Base-by-base conservation (phyloP, 768 basidiomycete species). In the Leccinum subgranulosum region DNA sequence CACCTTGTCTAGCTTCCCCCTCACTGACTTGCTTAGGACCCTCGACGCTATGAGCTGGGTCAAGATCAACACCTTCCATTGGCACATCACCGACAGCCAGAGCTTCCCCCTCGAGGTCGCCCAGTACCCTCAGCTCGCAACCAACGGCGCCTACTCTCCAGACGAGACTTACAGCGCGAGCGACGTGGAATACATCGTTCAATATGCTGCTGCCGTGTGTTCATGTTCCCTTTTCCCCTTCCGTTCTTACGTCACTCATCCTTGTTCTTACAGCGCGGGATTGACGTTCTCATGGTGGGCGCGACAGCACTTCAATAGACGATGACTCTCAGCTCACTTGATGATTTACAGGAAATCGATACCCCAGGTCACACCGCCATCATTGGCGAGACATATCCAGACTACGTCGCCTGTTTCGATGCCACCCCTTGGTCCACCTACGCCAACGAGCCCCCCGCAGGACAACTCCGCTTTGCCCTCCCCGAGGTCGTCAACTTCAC, bases 71-170 rank as follows among this genome's bases (percentile, higher is more conserved):
- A 83, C 82, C 2, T 81, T 94, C 63, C 90, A 94, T 61, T 94
- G 91, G 92, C 92, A 94, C 66, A 77, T 91, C 56, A 84, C 84
- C 34, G 92, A 94, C 71, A 84, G 85, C 54, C 90, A 94, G 64
- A 85, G 84, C 34, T 94, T 90, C 76, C 91, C 92, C 2, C 77
- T 94, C 15, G 76, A 80, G 39, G 73, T 93, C 19, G 75, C 82
- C 3, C 79, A 78, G 10, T 86, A 81, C 66, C 79, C 85, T 0
- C 81, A 83, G 54, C 75, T 94, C 1, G 77, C 87, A 10, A 58
- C 60, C 17, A 77, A 81, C 2, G 92, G 88, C 2, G 88, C 92
- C 11, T 94, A 94, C 72, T 83, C 83, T 3, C 11, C 79, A 0
- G 55, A 60, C 0, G 70, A 80, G 29, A 74, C 81, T 0, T 94